These are phyloP conservation scores for Paraleonurus japonicus DNA, from an alignment of 257 asterid genomes.

Conservation along the genomic window DNA sequence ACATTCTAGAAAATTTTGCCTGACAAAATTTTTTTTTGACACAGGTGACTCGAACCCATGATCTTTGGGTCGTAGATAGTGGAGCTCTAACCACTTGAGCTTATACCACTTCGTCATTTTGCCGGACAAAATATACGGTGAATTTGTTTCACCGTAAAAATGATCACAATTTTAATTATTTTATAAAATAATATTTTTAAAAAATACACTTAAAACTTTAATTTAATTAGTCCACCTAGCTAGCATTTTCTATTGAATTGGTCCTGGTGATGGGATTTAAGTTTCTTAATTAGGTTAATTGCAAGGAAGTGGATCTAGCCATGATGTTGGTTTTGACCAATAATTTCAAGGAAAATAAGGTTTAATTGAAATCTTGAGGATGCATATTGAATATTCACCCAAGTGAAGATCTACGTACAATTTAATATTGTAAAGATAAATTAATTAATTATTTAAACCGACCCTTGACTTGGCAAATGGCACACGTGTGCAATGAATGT, in stretches of 20 bases:
- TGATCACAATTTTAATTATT: no score
- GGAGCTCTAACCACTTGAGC: no score
- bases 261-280: neutral
- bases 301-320: conserved; percentile 20
- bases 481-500: conserved; percentile 31
- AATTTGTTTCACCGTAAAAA: no score
- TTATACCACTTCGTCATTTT: no score
- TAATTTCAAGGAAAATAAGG: neutral
- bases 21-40: no score
- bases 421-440: neutral
- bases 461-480: conserved; percentile 22
- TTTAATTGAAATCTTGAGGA: conserved; percentile 18
- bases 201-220: no score
- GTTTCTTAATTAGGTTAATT: neutral
- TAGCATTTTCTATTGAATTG: neutral
- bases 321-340: conserved; percentile 15
- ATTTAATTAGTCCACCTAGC: neutral
- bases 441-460: conserved; percentile 17
- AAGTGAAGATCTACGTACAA: conserved; percentile 26
- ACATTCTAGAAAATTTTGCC: no score
- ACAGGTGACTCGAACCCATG: no score
- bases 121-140: no score
- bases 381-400: conserved; percentile 4
- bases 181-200: no score
- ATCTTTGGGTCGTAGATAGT: no score